Evolutionary conservation across 2,329 filamentous ascomycete genomes (phyloP), one percentile per base, ranked within the genome.

Genomic region (Cladophialophora chaetospira): DNA sequence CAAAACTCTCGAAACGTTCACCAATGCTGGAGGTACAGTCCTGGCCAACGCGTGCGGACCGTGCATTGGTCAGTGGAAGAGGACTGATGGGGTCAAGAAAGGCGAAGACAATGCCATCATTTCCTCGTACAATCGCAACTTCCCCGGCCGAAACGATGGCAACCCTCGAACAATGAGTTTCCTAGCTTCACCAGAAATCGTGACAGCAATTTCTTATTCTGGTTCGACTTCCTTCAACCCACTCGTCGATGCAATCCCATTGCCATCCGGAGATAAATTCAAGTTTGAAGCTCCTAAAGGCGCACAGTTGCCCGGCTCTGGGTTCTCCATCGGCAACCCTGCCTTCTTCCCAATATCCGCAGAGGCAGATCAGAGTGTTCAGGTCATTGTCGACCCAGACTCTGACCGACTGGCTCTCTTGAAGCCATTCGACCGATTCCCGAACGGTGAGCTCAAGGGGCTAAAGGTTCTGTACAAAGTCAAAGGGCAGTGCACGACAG

Each of bases 101-200:
- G 92, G 91, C 61, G 89, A 92, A 57, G 79, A 84, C 52, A 99
- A 99, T 70, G 94, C 94, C 61, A 97, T 99, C 68, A 84, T 99
- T 69, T 93, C 91, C 8, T 97, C 92, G 0, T 99, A 97, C 79
- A 99, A 99, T 82, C 89, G 94, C 60, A 99, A 99, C 77, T 99
- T 99, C 80, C 89, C 89, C 48, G 93, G 91, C 60, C 89, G 94
- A 64, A 99, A 99, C 72, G 94, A 99, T 70, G 94, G 94, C 61
- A 99, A 99, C 78, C 87, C 89, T 19, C 87, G 88, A 38, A 99
- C 94, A 6, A 97, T 97, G 92, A 99, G 97, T 81, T 99, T 99
- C 78, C 83, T 99, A 50, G 93, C 94, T 8, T 97, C 92, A 0
- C 94, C 94, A 5, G 94, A 99, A 75, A 85, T 99, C 56, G 94